Base-by-base conservation (phyloP, 163 green algal genomes). In the Trebouxia gelatinosa region DNA sequence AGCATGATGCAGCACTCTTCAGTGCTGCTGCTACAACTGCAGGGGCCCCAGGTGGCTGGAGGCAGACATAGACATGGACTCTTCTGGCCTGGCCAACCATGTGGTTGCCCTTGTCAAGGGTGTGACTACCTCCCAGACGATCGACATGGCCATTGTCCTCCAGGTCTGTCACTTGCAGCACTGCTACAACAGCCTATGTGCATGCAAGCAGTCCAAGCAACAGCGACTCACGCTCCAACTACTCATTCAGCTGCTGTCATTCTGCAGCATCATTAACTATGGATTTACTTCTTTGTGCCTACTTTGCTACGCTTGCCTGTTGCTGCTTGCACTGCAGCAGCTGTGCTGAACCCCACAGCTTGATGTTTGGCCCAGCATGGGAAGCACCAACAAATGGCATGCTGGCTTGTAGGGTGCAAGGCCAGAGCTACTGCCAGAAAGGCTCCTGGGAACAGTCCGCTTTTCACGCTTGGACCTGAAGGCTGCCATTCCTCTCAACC, bases 51-150 rank as follows among this genome's bases (percentile, higher is more conserved):
- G 35, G 13, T 79, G 57, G 54, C 34, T 83, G 29, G 80, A 98
- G 83, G 87, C 95, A 19, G 89, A 94, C 75, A 87, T 96, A 11
- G 93, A 98, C 79, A 91, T 98, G 57, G 88, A 82, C 13, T 90
- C 88, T 50, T 93, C 88, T 67, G 87, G 79, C 13, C 87, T 91
- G 35, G 92, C 91, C 34, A 83, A 84, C 70, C 87, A 79, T 68
- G 89, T 95, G 72, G 89, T 91, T 29, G 85, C 83, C 50, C 81
- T 94, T 59, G 89, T 93, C 32, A 66, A 85, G 46, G 91, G 92
- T 26, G 89, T 91, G 34, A 97, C 93, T 54, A 93, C 91, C 76
- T 86, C 51, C 35, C 83, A 97, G 13, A 87, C 93, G 6, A 91
- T 98, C 29, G 93, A 97, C 84, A 89, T 98, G 77, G 93, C 77